A percentile compares a stretch with the other conserved stretches of the same genome.
Evolutionary conservation across 805 yeast genomes (phyloP).

Genomic region (Soucietia sequanensis): DNA sequence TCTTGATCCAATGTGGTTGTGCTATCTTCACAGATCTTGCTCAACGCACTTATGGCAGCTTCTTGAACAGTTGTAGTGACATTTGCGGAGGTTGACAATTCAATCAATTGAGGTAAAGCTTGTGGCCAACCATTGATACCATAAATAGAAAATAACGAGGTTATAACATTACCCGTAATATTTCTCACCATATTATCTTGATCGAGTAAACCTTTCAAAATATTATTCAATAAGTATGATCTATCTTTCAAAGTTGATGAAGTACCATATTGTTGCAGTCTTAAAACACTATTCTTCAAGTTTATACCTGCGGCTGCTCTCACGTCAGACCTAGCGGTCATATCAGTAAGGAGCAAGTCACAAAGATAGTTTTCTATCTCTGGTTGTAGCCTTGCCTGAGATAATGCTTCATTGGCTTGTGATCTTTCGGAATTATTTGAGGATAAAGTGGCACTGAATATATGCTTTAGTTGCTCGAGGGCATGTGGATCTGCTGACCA

Average conservation of each 20-base stretch:
- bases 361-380: conserved; percentile 82
- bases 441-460: conserved; percentile 73
- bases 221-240: conserved; percentile 39
- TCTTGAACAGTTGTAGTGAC: conserved; percentile 43
- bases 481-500: conserved; percentile 73
- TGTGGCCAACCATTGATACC: conserved; percentile 77
- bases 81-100: conserved; percentile 43
- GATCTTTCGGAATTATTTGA: conserved; percentile 52
- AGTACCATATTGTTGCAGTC: conserved; percentile 20
- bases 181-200: conserved; percentile 66
- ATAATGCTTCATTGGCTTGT: conserved; percentile 71
- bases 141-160: conserved; percentile 68
- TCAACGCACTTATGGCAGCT: conserved; percentile 78
- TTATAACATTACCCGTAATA: conserved; percentile 87
- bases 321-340: conserved; percentile 47
- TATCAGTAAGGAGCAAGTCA: conserved; percentile 60
- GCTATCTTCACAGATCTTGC: conserved; percentile 90
- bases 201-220: conserved; percentile 56
- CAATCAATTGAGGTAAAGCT: conserved; percentile 65
- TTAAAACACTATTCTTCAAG: conserved; percentile 72
- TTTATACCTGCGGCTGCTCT: conserved; percentile 88
- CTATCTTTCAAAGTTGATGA: conserved; percentile 22
- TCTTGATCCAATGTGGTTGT: conserved; percentile 62
- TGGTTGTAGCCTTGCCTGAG: conserved; percentile 65
- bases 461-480: conserved; percentile 59